phyloP scores from a whole-genome alignment of 768 basidiomycete genomes.

The Neoboletus magnificus region DNA sequence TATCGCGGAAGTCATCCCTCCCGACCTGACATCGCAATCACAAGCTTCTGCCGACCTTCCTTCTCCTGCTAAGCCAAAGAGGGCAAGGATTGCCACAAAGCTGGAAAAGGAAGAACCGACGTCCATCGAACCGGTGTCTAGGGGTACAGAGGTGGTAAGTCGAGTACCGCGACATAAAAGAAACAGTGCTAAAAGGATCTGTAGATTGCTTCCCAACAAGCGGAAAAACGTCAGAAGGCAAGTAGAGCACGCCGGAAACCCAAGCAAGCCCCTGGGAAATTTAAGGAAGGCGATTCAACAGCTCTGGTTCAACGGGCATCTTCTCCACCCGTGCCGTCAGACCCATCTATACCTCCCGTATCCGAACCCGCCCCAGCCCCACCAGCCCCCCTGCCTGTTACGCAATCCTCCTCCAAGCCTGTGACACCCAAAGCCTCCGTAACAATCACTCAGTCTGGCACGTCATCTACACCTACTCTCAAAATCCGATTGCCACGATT shows the following conservation, averaged over 20 bases:
- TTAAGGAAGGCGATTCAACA: conserved; percentile 14
- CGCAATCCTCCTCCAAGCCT: conserved; percentile 21
- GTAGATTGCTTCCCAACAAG: conserved; percentile 12
- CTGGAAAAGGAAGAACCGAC: conserved; percentile 24
- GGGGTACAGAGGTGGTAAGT: conserved; percentile 18
- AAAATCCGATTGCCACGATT: conserved; percentile 34
- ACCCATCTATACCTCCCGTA: conserved; percentile 13
- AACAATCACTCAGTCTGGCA: conserved; percentile 32
- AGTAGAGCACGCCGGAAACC: conserved; percentile 26
- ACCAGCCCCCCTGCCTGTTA: conserved; percentile 4
- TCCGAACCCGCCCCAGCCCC: conserved; percentile 11
- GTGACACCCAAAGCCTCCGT: conserved; percentile 33
- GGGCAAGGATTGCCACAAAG: conserved; percentile 27
- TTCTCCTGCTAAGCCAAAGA: conserved; percentile 30
- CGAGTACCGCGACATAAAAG: neutral
- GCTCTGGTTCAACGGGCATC: conserved; percentile 9
- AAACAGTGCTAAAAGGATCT: neutral
- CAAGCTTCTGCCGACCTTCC: conserved; percentile 18
- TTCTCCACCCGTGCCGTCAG: conserved; percentile 10
- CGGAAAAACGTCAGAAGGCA: conserved; percentile 12
- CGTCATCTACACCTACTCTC: conserved; percentile 33
- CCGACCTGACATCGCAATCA: conserved; percentile 10
- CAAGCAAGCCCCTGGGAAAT: conserved; percentile 13
- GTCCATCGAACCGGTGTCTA: conserved; percentile 3
- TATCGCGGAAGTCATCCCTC: conserved; percentile 11